Conservation (phyloP, 768 basidiomycete species). For the Hydnomerulius pinastri region DNA sequence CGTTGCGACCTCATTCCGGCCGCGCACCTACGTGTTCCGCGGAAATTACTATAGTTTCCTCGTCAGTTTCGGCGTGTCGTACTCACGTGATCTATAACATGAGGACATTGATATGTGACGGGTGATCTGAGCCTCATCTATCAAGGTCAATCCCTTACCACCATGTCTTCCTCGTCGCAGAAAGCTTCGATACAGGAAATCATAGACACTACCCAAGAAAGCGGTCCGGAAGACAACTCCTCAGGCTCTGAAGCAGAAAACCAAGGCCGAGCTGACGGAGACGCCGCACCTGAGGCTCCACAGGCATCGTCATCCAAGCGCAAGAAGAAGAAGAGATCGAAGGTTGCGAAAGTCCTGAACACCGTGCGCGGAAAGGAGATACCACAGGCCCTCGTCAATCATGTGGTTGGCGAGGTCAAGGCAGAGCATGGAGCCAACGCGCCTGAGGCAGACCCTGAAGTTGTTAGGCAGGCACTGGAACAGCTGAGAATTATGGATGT, state of each 20-base stretch:
- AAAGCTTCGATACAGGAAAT: constrained; percentile 45
- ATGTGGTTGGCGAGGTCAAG: constrained; percentile 66
- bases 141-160: neutral
- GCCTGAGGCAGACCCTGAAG: constrained; percentile 58
- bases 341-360: constrained; percentile 54
- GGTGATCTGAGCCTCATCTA: too few species aligned
- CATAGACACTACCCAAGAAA: constrained; percentile 38
- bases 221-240: constrained; percentile 35
- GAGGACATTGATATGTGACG: too few species aligned
- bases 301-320: constrained; percentile 49
- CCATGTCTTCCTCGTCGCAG: constrained; percentile 37
- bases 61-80: too few species aligned
- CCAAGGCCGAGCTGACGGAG: constrained; percentile 15
- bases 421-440: constrained; percentile 49
- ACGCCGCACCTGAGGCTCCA: constrained; percentile 13
- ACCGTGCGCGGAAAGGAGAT: constrained; percentile 53
- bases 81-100: too few species aligned
- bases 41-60: neutral
- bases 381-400: constrained; percentile 63
- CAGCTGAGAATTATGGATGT: constrained; percentile 86
- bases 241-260: constrained; percentile 35
- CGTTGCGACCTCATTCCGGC: too few species aligned
- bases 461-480: constrained; percentile 68
- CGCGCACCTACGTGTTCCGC: too few species aligned
- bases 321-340: constrained; percentile 92